These are phyloP conservation scores for Aaosphaeria arxii DNA, from an alignment of 2,329 filamentous ascomycete species.

Conservation along the genomic window DNA sequence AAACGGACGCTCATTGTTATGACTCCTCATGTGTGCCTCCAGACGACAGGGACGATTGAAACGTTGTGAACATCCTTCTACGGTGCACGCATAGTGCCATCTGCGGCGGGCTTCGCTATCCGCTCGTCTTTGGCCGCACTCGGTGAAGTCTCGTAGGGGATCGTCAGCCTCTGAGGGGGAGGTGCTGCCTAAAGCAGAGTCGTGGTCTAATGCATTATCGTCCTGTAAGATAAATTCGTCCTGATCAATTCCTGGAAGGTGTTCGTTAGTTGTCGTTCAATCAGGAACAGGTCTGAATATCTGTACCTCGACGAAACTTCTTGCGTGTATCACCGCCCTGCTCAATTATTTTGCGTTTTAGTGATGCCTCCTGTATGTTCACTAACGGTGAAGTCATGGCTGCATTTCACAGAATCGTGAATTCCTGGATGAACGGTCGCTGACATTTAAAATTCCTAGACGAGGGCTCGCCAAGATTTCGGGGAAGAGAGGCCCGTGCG, in stretches of 20 bases:
- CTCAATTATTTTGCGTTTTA: constrained; percentile 22
- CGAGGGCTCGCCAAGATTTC: constrained; percentile 7
- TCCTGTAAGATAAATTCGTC: neutral
- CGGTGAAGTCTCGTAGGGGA: constrained; percentile 23
- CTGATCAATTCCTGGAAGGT: neutral
- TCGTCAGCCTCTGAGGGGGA: constrained; percentile 8
- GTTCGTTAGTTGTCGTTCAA: neutral
- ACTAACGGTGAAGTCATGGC: too few species aligned
- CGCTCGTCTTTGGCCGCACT: constrained; percentile 24
- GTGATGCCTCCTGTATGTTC: neutral
- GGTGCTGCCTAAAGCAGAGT: constrained; percentile 3
- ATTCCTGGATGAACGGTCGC: too few species aligned
- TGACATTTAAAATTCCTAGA: neutral
- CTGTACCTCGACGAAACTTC: constrained; percentile 23
- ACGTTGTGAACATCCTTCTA: constrained; percentile 71
- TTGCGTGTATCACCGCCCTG: constrained; percentile 12
- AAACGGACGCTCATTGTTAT: constrained; percentile 81
- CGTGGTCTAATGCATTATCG: constrained; percentile 1
- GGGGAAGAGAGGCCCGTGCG: neutral
- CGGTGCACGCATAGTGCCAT: constrained; percentile 76
- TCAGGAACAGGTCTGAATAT: neutral
- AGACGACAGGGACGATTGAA: constrained; percentile 86
- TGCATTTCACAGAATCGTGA: too few species aligned
- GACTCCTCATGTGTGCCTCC: constrained; percentile 72
- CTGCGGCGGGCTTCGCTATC: constrained; percentile 50